These are phyloP conservation scores for Rhizopogon rudus DNA, from an alignment of 768 basidiomycete genomes.

Conservation along the genomic window DNA sequence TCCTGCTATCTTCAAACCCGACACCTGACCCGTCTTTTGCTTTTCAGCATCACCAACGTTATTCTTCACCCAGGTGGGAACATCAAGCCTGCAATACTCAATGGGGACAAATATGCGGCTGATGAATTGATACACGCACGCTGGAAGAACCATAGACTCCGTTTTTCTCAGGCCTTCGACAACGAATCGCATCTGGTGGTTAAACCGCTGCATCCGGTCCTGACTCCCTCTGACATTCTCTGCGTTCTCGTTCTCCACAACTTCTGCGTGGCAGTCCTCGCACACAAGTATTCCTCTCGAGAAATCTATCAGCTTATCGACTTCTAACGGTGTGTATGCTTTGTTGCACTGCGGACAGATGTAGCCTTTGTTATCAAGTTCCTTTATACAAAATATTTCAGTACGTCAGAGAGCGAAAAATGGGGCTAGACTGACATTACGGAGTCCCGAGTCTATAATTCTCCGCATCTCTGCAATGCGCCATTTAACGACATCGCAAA, in stretches of 20 bases:
- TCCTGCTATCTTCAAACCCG: constrained; percentile 71
- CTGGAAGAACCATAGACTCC: constrained; percentile 81
- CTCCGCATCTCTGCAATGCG: constrained; percentile 89
- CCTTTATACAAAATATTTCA: constrained; percentile 39
- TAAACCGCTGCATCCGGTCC: constrained; percentile 95
- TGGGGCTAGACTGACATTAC: constrained; percentile 56
- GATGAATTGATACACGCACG: constrained; percentile 41
- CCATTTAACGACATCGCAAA: constrained; percentile 98
- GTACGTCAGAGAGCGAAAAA: neutral
- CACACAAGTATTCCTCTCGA: constrained; percentile 65
- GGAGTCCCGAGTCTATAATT: constrained; percentile 82
- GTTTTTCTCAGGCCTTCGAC: constrained; percentile 85
- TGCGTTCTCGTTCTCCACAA: constrained; percentile 88
- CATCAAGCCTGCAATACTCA: constrained; percentile 59
- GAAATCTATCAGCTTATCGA: constrained; percentile 78
- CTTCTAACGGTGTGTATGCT: constrained; percentile 82
- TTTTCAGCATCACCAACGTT: constrained; percentile 63
- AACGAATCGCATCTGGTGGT: constrained; percentile 84
- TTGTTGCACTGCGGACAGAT: constrained; percentile 87
- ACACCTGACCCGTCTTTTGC: constrained; percentile 45
- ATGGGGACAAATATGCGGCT: neutral
- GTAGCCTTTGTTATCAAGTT: constrained; percentile 97
- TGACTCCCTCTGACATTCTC: constrained; percentile 82
- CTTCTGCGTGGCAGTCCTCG: constrained; percentile 82
- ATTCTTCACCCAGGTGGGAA: constrained; percentile 74